Conservation (phyloP, 768 basidiomycete species). For the Floccularia luteovirens region DNA sequence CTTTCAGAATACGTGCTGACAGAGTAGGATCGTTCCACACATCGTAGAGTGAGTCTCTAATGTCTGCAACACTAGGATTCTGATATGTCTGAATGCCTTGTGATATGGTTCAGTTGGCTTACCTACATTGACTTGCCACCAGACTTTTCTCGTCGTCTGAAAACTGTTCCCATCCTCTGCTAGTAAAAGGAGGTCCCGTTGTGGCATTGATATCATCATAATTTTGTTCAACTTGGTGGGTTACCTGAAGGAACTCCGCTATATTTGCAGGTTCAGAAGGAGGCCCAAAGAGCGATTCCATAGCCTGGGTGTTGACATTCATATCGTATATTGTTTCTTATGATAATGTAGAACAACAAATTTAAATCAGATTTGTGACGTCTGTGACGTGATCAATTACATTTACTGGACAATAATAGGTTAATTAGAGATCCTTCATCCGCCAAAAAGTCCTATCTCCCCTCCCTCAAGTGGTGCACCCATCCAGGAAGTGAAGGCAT, state of each 20-base stretch:
- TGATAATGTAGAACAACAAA: no score
- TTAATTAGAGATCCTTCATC: conserved; percentile 2
- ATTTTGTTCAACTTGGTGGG: conserved; percentile 11
- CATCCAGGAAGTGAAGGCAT: background rate
- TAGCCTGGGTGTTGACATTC: no score
- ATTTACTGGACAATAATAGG: no score
- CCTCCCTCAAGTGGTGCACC: background rate
- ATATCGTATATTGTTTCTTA: no score
- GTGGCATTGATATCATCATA: no score
- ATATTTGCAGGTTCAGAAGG: conserved; percentile 49
- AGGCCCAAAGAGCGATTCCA: conserved; percentile 57
- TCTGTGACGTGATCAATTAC: no score
- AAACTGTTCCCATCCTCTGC: no score
- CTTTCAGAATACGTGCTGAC: conserved; percentile 46
- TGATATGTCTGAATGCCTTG: background rate
- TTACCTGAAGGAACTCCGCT: conserved; percentile 31
- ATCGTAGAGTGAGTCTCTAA: conserved; percentile 33
- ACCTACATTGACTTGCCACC: conserved; percentile 38
- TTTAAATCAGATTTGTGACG: no score
- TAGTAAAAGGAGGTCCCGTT: no score
- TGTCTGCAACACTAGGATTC: conserved; percentile 39
- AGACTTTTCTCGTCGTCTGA: conserved; percentile 17
- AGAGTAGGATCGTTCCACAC: conserved; percentile 49
- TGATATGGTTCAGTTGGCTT: conserved; percentile 4
- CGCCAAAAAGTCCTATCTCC: background rate